Base-by-base conservation (phyloP, 2,329 filamentous ascomycete genomes). In the Rhynchosporium graminicola region DNA sequence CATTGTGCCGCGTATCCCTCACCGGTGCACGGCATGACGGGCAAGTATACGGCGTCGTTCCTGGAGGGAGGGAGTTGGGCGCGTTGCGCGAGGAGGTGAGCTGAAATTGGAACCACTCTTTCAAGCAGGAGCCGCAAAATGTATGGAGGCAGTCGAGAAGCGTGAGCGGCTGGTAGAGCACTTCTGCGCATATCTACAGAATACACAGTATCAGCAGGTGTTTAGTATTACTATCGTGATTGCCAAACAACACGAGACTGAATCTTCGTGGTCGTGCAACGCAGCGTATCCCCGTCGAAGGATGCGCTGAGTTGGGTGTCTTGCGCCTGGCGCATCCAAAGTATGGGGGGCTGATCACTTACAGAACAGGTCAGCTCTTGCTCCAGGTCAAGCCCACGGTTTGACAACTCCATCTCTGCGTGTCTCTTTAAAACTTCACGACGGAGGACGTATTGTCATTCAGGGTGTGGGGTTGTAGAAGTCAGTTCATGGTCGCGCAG, bases 281-380 rank as follows among this genome's bases (percentile, higher is more conserved):
- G 60, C 58, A 62, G 57, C 58, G 38, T 20, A 50, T 60, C 47
- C 48, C 29, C 58, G 57, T 59, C 43, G 46, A 61, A 33, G 51
- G 38, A 46, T 57, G 33, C 33, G 42, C 47, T 52, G 40, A 28
- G 56, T 45, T 28, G 28, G 57, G 61, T 63, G 51, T 57, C 46
- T 43, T 33, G 28, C 52, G 43, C 31, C 54, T 33, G 60, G 55
- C 60, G 57, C 58, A 58, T 48, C 33, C 33, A 48, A 40, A 42
- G 36, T 15, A 26, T 51, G 38, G 51, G 1, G 50, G 57, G 46
- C 26, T 64, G 59, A 13, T 54, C 47, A 85, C 90, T 79, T 83
- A 97, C 93, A 75, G 94, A 96, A 80, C 94, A 98, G 59, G 89
- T 93, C 78, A 98, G 81, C 83, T 99, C 95, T 77, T 89, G 94